A percentile compares a stretch with the other conserved stretches of the same genome.
These are phyloP conservation scores for Heterobasidion annosum DNA, from an alignment of 1,284 basidiomycete genomes.

Conservation along the genomic window DNA sequence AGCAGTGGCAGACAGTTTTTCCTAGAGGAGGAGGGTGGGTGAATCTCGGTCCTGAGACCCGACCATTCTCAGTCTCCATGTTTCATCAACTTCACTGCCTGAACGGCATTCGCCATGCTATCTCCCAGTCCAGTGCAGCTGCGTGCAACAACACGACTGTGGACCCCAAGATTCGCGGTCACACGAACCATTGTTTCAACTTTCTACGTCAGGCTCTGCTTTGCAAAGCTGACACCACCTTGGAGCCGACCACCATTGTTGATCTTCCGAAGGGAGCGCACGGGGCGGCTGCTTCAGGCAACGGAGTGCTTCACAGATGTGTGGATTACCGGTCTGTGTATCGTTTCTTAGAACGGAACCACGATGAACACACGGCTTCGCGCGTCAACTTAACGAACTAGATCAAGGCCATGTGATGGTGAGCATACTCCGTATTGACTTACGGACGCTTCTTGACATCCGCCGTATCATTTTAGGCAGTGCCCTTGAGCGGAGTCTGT, in stretches of 20 bases:
- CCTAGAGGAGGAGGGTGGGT: background rate
- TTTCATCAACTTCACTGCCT: conserved; percentile 10
- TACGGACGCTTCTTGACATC: too few relatives aligned
- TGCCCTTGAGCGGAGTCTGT: too few relatives aligned
- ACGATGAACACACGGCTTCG: too few relatives aligned
- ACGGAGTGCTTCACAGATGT: background rate
- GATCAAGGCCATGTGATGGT: background rate
- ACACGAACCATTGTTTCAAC: background rate
- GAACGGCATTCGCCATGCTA: conserved; percentile 1
- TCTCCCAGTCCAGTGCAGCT: background rate
- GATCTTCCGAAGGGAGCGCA: background rate
- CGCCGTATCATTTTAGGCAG: too few relatives aligned
- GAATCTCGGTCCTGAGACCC: background rate
- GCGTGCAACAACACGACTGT: background rate
- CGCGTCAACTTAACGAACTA: background rate
- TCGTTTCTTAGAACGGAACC: background rate
- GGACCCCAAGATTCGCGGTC: background rate
- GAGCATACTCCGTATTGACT: too few relatives aligned
- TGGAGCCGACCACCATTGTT: background rate
- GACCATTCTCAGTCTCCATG: conserved; percentile 1
- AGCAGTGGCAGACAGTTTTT: background rate
- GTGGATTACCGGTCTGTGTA: background rate
- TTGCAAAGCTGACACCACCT: background rate
- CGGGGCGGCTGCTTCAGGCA: background rate
- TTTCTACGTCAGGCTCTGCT: background rate